Evolutionary conservation across 495 filamentous ascomycete species (phyloP), one percentile per base, ranked within the genome.

Genomic region (Lentithecium fluviatile): DNA sequence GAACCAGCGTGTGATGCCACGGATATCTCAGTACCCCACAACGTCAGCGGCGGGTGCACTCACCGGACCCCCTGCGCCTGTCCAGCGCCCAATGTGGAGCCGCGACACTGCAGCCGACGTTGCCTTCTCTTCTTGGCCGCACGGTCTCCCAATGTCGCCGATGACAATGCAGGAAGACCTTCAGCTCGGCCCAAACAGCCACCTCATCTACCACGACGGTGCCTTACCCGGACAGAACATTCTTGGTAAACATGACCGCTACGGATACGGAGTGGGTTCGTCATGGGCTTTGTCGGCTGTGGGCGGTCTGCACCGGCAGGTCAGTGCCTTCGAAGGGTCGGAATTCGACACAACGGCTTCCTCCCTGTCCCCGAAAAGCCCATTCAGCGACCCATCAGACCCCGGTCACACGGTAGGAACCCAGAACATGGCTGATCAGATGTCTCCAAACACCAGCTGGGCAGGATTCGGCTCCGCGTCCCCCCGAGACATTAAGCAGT

Each of bases 341-440:
- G 53, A 56, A 10, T 38, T 46, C 3, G 53, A 48, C 7, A 56
- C 53, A 10, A 38, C 46, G n/a, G 20, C 24, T 15, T 48, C 45
- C 11, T 47, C 53, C 13, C 5, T 13, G n/a, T 56, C 53, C 12
- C 40, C 53, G 6, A 38, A 25, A 15, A 56, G 42, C 21, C 13
- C 34, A 12, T 56, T 56, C n/a, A 56, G 53, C 21, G 43, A 46
- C 13, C 42, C 40, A 1, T 46, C 25, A 6, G 53, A 56, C 2
- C 21, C 13, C 17, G 36, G 29, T 10, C 29, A 45, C 0, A 10
- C 5, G 20, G 23, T 15, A 15, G 17, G n/a, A 25, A 45, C 8
- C n/a, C 34, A 29, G 20, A 15, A 7, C 20, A 38, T 45, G 17
- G 36, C 11, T 43, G 52, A 55, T 37, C 13, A 40, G 21, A 4